phyloP scores from a whole-genome alignment of 1,139 yeast genomes.

The Yamadazyma jaroonii region DNA sequence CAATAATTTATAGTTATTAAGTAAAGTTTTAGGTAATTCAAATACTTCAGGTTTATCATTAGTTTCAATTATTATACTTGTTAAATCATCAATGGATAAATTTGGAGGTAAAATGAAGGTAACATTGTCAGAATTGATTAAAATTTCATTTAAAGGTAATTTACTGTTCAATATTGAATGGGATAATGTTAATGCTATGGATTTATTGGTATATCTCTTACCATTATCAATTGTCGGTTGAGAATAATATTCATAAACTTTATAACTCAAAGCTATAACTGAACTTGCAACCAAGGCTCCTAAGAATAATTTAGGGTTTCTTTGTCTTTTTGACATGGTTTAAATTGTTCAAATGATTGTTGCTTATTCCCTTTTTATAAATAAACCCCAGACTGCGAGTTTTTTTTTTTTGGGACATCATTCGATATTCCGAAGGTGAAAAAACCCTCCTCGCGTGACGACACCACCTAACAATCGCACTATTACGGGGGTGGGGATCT shows the following conservation, averaged over 20 bases:
- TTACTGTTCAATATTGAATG: constrained; percentile 39
- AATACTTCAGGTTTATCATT: constrained; percentile 14
- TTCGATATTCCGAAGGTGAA: no score
- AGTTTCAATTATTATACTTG: constrained; percentile 12
- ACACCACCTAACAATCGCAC: no score
- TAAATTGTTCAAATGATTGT: background rate
- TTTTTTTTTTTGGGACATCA: background rate
- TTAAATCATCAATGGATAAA: constrained; percentile 40
- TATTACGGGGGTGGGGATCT: no score
- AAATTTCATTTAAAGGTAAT: constrained; percentile 40
- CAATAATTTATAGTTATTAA: constrained; percentile 38
- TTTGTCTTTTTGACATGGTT: constrained; percentile 15
- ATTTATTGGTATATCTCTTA: constrained; percentile 29
- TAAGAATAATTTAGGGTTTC: constrained; percentile 31
- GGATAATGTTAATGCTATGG: constrained; percentile 44
- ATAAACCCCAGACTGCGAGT: background rate
- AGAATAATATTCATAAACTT: constrained; percentile 25
- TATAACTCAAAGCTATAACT: constrained; percentile 34
- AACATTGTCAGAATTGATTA: constrained; percentile 37
- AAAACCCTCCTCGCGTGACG: no score
- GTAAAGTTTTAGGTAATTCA: constrained; percentile 17
- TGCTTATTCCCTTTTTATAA: background rate
- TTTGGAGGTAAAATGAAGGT: constrained; percentile 50
- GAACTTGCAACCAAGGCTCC: constrained; percentile 40
- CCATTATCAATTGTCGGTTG: constrained; percentile 4